Evolutionary conservation across 1,284 basidiomycete genomes (phyloP).

Genomic region (Puccinia polysora): DNA sequence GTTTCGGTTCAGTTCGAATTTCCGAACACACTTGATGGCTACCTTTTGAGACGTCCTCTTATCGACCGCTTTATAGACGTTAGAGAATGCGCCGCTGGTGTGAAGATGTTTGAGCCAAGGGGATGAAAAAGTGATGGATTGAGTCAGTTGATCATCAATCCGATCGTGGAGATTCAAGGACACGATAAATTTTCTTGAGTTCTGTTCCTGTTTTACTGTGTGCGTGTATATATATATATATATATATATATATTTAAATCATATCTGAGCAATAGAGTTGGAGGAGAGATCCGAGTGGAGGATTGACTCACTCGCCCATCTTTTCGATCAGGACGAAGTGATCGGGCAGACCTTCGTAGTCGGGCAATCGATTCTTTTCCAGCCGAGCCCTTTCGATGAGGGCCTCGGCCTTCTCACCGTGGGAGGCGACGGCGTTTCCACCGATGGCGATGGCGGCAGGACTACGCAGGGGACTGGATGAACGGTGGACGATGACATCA

Average conservation of each 20-base stretch:
- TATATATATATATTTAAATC: neutral
- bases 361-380: slow-evolving; percentile 70
- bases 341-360: slow-evolving; percentile 63
- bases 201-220: too few species aligned
- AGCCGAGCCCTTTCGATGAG: slow-evolving; percentile 74
- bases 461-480: neutral
- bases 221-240: neutral
- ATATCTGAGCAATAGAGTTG: neutral
- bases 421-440: slow-evolving; percentile 27
- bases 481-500: neutral
- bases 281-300: neutral
- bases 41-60: slow-evolving; percentile 71
- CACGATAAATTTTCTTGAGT: too few species aligned
- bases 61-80: slow-evolving; percentile 92
- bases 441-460: slow-evolving; percentile 28
- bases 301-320: slow-evolving; percentile 80
- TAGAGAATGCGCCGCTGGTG: slow-evolving; percentile 79
- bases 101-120: neutral
- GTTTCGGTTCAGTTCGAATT: slow-evolving; percentile 86
- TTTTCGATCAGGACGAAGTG: slow-evolving; percentile 75
- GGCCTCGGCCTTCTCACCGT: slow-evolving; percentile 48
- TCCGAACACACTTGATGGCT: slow-evolving; percentile 80
- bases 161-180: neutral
- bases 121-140: neutral
- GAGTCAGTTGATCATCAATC: neutral